Conservation (phyloP, 2,329 filamentous ascomycete species). For the Trichoderma sp. region DNA sequence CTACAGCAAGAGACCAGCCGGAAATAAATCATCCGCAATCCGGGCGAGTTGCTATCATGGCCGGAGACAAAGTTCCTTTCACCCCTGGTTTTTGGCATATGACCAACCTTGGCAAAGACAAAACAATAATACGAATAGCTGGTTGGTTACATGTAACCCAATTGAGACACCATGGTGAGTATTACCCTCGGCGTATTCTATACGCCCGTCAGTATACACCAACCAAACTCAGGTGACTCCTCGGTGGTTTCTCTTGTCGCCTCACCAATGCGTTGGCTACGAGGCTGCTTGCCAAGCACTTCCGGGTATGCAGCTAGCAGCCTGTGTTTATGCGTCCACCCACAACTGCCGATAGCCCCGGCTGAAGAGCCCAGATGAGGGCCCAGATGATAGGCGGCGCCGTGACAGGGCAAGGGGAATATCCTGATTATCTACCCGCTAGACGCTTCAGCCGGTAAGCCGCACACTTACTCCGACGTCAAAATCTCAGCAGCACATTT, state of each 20-base stretch:
- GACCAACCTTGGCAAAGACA: background rate
- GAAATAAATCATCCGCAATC: background rate
- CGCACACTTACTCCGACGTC: background rate
- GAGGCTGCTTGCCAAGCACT: conserved; percentile 4
- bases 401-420: background rate
- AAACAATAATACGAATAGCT: background rate
- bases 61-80: background rate
- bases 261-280: background rate
- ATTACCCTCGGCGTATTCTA: background rate
- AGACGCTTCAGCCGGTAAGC: background rate
- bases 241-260: background rate
- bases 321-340: background rate
- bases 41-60: background rate
- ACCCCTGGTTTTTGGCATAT: background rate
- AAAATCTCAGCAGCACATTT: background rate
- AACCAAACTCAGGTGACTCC: background rate
- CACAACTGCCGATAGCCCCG: conserved; percentile 3
- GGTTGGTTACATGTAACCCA: conserved; percentile 10
- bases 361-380: background rate
- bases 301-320: background rate
- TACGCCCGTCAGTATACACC: background rate
- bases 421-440: background rate
- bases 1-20: background rate
- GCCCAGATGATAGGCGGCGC: background rate
- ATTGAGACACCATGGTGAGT: background rate